Evolutionary conservation across 768 basidiomycete genomes (phyloP).

Genomic region (Auricularia cornea): DNA sequence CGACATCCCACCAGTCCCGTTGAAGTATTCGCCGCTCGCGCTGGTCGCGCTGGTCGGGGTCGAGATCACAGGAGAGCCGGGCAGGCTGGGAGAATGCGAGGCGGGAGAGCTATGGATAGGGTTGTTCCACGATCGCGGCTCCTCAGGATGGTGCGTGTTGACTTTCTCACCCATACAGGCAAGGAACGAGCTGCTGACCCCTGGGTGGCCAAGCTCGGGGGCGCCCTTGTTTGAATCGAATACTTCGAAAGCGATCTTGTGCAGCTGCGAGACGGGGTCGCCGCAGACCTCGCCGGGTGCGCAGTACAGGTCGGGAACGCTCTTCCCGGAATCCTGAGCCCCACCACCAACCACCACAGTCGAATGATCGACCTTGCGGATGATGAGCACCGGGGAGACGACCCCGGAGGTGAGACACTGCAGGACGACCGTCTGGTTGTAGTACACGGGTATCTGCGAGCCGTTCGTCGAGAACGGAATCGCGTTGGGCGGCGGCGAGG

Average conservation of each 20-base stretch:
- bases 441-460: constrained; percentile 84
- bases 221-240: constrained; percentile 57
- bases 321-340: constrained; percentile 80
- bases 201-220: constrained; percentile 71
- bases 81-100: constrained; percentile 49
- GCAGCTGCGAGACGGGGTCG: constrained; percentile 90
- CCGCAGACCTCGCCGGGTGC: constrained; percentile 81
- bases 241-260: constrained; percentile 93
- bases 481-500: constrained; percentile 84
- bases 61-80: constrained; percentile 62
- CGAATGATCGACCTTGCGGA: constrained; percentile 88
- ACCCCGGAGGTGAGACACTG: constrained; percentile 93
- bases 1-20: constrained; percentile 30
- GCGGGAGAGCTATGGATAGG: constrained; percentile 19
- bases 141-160: constrained; percentile 79
- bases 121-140: constrained; percentile 71
- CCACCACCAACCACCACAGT: constrained; percentile 87
- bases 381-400: constrained; percentile 86
- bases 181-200: constrained; percentile 71
- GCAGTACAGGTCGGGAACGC: constrained; percentile 76
- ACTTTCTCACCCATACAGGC: constrained; percentile 93
- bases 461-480: constrained; percentile 79
- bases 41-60: constrained; percentile 32
- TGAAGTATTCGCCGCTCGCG: constrained; percentile 56
- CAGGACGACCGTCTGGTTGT: constrained; percentile 92